Evolutionary conservation across 495 filamentous ascomycete genomes (phyloP), one percentile per base, ranked within the genome.

Genomic region (Talaromyces trachyspermus): DNA sequence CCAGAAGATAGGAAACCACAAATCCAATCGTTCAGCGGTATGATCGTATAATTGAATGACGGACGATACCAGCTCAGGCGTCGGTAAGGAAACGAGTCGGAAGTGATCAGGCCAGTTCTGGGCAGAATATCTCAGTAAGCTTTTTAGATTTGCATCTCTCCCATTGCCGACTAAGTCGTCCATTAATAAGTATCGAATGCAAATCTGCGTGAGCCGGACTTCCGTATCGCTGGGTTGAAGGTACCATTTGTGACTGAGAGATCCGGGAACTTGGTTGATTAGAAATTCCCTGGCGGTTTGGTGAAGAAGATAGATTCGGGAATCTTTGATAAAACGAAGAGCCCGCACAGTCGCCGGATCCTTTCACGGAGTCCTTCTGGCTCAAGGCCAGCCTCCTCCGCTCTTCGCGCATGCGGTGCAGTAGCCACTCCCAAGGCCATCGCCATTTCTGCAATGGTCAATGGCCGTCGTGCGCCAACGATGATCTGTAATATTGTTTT

Each of bases 321-420:
- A 60, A 37, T 66, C 55, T n/a, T 62, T 57, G 1, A 69, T 52
- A 17, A 57, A 3, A 76, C 51, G 36, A 76, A 69, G 9, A 64
- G 57, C 2, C 68, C 62, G 40, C 66, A 72, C 11, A 69, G 22
- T 14, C 50, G 46, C 27, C 61, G 64, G 2, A 75, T 49, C 15
- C 48, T 51, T 12, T 32, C 36, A 14, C 48, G 43, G 2, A 65
- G 42, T 8, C 30, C 26, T 20, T 52, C 26, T 47, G 43, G 14
- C 0, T 58, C 22, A 7, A 64, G 41, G 10, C 54, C 27, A 14
- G 68, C 56, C n/a, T 66, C 56, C 35, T 49, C 42, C 27, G 48
- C 38, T 10, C 54, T 55, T 43, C 41, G 46, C 6, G 57, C 20
- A 14, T 50, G 27, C 27, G 51, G 12, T 23, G n/a, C 41, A 8